Percentiles rank a stretch among this genome's conserved stretches.
phyloP scores from a whole-genome alignment of 192 early-diverging fungal species.

The Entomortierella chlamydospora region DNA sequence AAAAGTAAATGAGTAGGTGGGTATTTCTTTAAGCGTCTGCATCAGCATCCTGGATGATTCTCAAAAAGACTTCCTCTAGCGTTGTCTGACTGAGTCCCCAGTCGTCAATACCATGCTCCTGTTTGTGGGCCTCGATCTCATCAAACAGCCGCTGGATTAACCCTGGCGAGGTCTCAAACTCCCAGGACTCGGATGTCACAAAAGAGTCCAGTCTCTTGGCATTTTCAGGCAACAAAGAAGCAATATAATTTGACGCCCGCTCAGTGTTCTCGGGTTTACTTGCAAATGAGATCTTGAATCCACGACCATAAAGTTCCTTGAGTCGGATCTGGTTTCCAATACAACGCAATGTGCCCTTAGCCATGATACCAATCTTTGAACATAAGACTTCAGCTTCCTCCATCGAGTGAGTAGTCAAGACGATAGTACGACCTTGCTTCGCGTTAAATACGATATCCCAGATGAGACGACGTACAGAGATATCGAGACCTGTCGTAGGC shows the following conservation, averaged over 20 bases:
- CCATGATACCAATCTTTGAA: constrained; percentile 81
- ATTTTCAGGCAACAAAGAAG: constrained; percentile 62
- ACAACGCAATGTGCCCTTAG: constrained; percentile 76
- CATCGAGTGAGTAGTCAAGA: constrained; percentile 81
- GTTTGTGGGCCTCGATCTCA: constrained; percentile 68
- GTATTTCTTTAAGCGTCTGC: constrained; percentile 35
- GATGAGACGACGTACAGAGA: constrained; percentile 77
- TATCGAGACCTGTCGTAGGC: constrained; percentile 81
- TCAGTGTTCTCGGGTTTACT: constrained; percentile 56
- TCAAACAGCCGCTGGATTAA: constrained; percentile 68
- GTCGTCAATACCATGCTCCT: constrained; percentile 70
- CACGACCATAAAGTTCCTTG: constrained; percentile 76
- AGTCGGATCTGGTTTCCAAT: constrained; percentile 68
- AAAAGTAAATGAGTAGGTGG: not conserved
- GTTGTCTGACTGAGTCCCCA: constrained; percentile 78
- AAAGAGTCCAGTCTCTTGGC: constrained; percentile 64
- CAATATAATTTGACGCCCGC: constrained; percentile 58
- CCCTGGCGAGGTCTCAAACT: constrained; percentile 68
- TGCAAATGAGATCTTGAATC: constrained; percentile 75
- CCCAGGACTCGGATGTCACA: constrained; percentile 68
- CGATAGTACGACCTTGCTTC: constrained; percentile 69
- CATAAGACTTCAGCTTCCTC: constrained; percentile 84
- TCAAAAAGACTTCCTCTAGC: constrained; percentile 81
- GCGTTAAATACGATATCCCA: constrained; percentile 76
- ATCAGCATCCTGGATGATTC: constrained; percentile 63